Evolutionary conservation across 2,329 filamentous ascomycete genomes (phyloP), one percentile per base, ranked within the genome.

Genomic region (Ophiostoma ulmi): DNA sequence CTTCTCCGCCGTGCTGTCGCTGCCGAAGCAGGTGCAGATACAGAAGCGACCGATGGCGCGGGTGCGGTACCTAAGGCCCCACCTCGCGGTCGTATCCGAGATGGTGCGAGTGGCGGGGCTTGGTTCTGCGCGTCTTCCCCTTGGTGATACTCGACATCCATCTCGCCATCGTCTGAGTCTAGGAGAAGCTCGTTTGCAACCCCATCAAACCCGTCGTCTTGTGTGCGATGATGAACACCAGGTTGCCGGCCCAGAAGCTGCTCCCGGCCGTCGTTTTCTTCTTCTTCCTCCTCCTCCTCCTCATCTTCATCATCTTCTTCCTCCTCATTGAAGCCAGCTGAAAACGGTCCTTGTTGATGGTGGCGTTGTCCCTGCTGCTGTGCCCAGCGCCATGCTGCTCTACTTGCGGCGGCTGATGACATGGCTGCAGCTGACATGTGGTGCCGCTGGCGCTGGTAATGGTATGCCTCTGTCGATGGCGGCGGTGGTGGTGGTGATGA

Each of bases 321-420:
- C 5, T 70, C 7, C 11, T 72, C 82, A 64, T 74, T 26, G 69
- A 70, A 71, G 26, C 72, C 72, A 3, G 31, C 61, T 14, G 70
- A 20, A 67, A 72, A 61, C 38, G 68, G 35, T 1, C 63, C 71
- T 4, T 73, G 72, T 31, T 69, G 67, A 26, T 69, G 69, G 55
- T 68, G 68, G 14, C 68, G 70, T 68, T 73, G 71, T 4, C 52
- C 66, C 67, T 72, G 63, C 48, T 72, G 71, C 48, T 71, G 73
- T 17, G 68, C 52, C 68, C 35, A 64, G 6, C 70, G 72, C 71
- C 65, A 68, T 6, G 71, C 61, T 4, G 66, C 70, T 7, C 70
- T 64, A 11, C 44, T 69, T 5, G 72, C 72, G 1, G 70, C 70
- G 1, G 70, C 68, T 8, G 70, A 71, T 55, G 70, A 71, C 68